Base-by-base conservation (phyloP, 345 rosid genomes). In the Xanthoceras sorbifolium region DNA sequence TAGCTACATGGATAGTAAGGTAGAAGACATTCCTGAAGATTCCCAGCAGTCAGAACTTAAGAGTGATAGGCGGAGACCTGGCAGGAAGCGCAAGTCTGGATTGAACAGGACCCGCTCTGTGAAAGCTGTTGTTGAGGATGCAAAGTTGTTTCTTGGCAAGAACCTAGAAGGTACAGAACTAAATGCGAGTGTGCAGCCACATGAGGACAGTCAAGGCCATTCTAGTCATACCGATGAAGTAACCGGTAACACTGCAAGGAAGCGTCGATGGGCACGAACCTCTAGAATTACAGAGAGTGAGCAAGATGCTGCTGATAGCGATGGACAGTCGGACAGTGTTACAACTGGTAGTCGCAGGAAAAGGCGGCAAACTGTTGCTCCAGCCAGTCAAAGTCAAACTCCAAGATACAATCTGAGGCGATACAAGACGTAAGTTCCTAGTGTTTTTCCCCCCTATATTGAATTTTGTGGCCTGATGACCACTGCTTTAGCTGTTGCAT, bases 341-440 rank as follows among this genome's bases (percentile, higher is more conserved):
- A 79, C 89, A 62, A 73, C 84, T 71, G 87, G 89, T 82, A 90
- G 91, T 73, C 88, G 82, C 64, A 87, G 86, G 90, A 93, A 89
- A 85, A 87, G 86, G 81, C 87, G 74, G 73, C 95, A 87, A 73
- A 82, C 75, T 44, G 81, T 78, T 32, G 77, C 86, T 74, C 79
- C 84, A 6, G 87, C 71, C 22, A 68, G 71, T 25, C 86, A 72
- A 79, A 68, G 71, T 25, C 86, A 72, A 79, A 80, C 89, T 50
- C 90, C 90, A 17, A 92, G 97, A 74, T 95, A 93, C 86, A 89
- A 90, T 85, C 96, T 95, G 70, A 87, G 98, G 78, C 88, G 90
- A 42, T 87, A 84, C 67, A 89, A 82, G 86, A 82, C 50, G 98
- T 95, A 89, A 89, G 93, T 77, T 81, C 64, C 63, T 77, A 66